Evolutionary conservation across 2,329 filamentous ascomycete species (phyloP), one percentile per base, ranked within the genome.

Genomic region (Venturia nashicola): DNA sequence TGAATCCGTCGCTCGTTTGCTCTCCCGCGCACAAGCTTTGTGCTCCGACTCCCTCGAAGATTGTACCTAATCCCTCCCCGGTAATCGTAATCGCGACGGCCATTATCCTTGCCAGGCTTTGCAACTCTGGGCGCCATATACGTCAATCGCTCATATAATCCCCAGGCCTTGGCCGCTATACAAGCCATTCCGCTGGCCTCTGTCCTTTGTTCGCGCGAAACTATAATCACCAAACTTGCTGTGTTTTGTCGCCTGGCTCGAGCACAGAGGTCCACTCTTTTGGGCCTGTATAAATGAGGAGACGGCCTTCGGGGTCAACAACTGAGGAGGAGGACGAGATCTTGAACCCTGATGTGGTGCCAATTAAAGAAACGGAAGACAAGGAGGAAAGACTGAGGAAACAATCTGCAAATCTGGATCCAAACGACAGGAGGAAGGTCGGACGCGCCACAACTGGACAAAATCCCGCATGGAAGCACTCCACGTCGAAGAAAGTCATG

Each of bases 251-350:
- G 51, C 51, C 51, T 57, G 51, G 51, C 51, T 57, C 51, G 51
- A 57, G 51, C 51, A 57, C 51, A 57, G 51, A 9, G 32, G 51
- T 57, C 51, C 51, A 18, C 60, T 48, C 43, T 62, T 39, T 14
- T 36, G 34, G 62, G 59, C 62, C 39, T 44, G 54, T 59, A 67
- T 68, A 73, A 70, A 77, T 77, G 76, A 71, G 74, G 71, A 74
- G 72, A 73, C 73, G 74, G 62, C 71, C 73, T 57, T 76, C 75
- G 48, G 71, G 70, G 63, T 74, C 73, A 63, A 73, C 74, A 69
- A 72, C 76, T 69, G 75, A 76, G 68, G 71, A 75, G 67, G 69
- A 70, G 65, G 67, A 67, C 61, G 65, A 67, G 66, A 67, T 44
- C 65, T 34, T n/a, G n/a, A 14, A 57, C 27, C 32, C 18, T 62